A percentile compares a stretch with the other conserved stretches of the same genome.
phyloP scores from a whole-genome alignment of 1,284 basidiomycete genomes.

The Cryptococcus depauperatus region DNA sequence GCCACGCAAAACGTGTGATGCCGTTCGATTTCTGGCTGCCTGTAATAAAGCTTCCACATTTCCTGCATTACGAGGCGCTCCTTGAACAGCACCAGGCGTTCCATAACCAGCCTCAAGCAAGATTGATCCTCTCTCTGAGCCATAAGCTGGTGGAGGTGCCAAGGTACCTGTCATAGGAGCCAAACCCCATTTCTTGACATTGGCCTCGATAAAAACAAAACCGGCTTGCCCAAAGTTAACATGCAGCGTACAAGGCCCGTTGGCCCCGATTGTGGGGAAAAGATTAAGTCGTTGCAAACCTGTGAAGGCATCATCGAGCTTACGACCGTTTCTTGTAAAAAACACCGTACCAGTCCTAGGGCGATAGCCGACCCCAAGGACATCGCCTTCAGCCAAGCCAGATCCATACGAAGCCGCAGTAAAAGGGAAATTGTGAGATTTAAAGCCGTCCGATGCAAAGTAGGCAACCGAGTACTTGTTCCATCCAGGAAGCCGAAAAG shows the following conservation, averaged over 20 bases:
- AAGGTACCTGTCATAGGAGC: slow-evolving; percentile 91
- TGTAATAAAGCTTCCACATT: slow-evolving; percentile 31
- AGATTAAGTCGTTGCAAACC: slow-evolving; percentile 82
- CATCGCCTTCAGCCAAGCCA: slow-evolving; percentile 81
- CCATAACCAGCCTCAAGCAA: slow-evolving; percentile 71
- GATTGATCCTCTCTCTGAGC: slow-evolving; percentile 87
- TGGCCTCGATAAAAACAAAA: slow-evolving; percentile 95
- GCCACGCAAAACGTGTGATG: neutral
- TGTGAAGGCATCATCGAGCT: slow-evolving; percentile 86
- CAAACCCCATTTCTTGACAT: slow-evolving; percentile 96
- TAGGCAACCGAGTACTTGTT: slow-evolving; percentile 91
- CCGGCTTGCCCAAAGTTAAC: slow-evolving; percentile 92
- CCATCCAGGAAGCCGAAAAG: slow-evolving; percentile 82
- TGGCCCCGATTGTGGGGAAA: slow-evolving; percentile 89
- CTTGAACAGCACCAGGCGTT: slow-evolving; percentile 25
- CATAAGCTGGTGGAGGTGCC: slow-evolving; percentile 90
- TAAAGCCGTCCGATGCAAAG: slow-evolving; percentile 85
- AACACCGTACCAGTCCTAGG: slow-evolving; percentile 92
- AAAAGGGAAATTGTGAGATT: slow-evolving; percentile 96
- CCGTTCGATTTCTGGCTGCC: slow-evolving; percentile 23
- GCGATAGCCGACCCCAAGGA: slow-evolving; percentile 84
- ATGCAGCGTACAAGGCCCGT: slow-evolving; percentile 87
- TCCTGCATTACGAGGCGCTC: slow-evolving; percentile 12
- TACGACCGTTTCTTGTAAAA: slow-evolving; percentile 90
- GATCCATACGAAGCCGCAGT: slow-evolving; percentile 79